These are phyloP conservation scores for Hibiscus syriacus DNA, from an alignment of 345 rosid species.

Conservation along the genomic window DNA sequence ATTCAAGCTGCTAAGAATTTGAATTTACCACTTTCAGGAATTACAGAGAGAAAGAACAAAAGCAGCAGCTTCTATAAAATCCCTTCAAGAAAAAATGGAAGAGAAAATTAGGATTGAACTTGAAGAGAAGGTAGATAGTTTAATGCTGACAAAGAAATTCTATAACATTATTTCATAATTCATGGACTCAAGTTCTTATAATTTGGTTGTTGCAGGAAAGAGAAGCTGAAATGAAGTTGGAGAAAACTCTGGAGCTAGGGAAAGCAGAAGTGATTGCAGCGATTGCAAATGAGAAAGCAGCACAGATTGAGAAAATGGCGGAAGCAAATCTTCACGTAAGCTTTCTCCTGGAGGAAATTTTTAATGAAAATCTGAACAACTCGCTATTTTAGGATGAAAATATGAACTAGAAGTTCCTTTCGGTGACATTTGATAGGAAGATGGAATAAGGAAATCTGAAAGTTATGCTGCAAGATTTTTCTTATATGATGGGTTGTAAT, in stretches of 20 bases:
- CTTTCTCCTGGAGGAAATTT: constrained; percentile 5
- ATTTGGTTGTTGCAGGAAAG: constrained; percentile 46
- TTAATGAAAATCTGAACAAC: neutral
- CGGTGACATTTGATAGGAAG: neutral
- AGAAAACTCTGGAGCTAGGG: constrained; percentile 56
- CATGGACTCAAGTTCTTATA: constrained; percentile 16
- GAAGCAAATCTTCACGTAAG: constrained; percentile 92
- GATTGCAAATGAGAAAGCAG: constrained; percentile 72
- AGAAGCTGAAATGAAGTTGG: constrained; percentile 53
- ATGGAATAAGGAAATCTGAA: neutral
- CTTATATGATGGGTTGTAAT: neutral
- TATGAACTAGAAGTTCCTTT: neutral
- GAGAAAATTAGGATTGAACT: constrained; percentile 68
- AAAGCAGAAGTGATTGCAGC: constrained; percentile 71
- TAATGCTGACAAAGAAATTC: constrained; percentile 1
- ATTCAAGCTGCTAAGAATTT: constrained; percentile 6
- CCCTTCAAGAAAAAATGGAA: constrained; percentile 80
- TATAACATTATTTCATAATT: constrained; percentile 1
- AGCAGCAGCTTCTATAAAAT: constrained; percentile 73
- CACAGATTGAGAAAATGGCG: constrained; percentile 74
- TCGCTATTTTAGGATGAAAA: neutral
- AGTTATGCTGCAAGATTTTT: too few relatives aligned
- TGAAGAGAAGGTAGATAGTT: constrained; percentile 62
- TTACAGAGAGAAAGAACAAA: constrained; percentile 79
- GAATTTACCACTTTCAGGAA: constrained; percentile 46